Evolutionary conservation across 495 filamentous ascomycete genomes (phyloP).

Genomic region (Aspergillus diversus): DNA sequence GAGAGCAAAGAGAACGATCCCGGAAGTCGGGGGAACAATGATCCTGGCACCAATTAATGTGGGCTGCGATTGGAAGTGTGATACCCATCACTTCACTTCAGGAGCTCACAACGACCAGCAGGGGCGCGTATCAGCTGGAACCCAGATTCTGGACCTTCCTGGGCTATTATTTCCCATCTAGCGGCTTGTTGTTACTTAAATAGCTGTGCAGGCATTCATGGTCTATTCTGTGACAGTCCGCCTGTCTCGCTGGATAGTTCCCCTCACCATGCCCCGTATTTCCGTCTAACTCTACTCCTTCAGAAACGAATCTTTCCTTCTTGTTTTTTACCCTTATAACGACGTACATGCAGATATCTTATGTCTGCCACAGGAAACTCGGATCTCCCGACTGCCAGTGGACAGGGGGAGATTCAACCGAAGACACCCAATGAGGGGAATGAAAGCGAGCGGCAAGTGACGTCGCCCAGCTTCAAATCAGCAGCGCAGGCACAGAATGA

Average conservation of each 20-base stretch:
- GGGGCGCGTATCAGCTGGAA: neutral
- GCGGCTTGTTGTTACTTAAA: neutral
- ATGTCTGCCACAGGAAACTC: constrained; percentile 44
- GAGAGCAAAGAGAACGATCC: neutral
- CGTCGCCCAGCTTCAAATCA: constrained; percentile 22
- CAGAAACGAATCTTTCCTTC: constrained; percentile 52
- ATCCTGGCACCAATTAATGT: constrained; percentile 26
- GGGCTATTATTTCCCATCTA: neutral
- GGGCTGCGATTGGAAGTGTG: constrained; percentile 13
- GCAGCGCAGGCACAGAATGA: constrained; percentile 31
- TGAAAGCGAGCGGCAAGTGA: constrained; percentile 24
- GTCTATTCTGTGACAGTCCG: constrained; percentile 7
- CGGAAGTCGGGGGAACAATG: constrained; percentile 32
- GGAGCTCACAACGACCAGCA: constrained; percentile 4
- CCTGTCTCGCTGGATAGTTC: constrained; percentile 9
- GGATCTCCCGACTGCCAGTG: constrained; percentile 29
- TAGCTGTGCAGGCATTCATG: neutral
- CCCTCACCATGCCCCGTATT: constrained; percentile 30
- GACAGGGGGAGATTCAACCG: constrained; percentile 32
- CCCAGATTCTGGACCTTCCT: neutral
- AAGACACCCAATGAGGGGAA: constrained; percentile 27
- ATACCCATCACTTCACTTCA: constrained; percentile 15
- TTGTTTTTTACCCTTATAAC: constrained; percentile 62
- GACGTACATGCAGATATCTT: constrained; percentile 41
- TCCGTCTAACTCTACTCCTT: constrained; percentile 31